Evolutionary conservation across 352 stramenopile species (phyloP), one percentile per base, ranked within the genome.

Genomic region (Globisporangium rhizosaccharum): DNA sequence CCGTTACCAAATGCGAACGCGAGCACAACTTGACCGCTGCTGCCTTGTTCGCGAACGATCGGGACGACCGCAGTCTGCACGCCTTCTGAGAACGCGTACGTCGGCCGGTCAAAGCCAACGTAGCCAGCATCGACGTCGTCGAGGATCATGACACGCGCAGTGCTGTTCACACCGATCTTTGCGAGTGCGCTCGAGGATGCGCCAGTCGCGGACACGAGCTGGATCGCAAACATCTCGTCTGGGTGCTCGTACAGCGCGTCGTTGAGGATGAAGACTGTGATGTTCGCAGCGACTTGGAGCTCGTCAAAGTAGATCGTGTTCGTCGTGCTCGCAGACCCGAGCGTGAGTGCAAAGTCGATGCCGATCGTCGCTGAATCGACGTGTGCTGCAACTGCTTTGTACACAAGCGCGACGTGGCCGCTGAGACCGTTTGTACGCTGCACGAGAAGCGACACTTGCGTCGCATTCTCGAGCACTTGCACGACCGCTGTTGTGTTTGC

Each of bases 101-200:
- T 26, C 2, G 58, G 17, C 4, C 60, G 61, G 0, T 70, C 62
- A 59, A 90, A 88, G 33, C 68, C 72, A 2, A 90, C 51, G 28
- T 71, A 73, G 0, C 81, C 81, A 41, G 81, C 78, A 49, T 88
- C 78, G 0, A 71, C 79, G 55, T 88, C 81, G 48, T 90, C 81
- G 0, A 79, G n/a, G 52, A 90, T 85, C 1, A 65, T 75, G 25
- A 90, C 74, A 1, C 36, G 63, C 17, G 57, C 41, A 0, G 60
- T 53, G 18, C n/a, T 60, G 30, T 73, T 83, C 1, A 14, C 57
- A n/a, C 77, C 77, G 20, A 90, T 62, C 14, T 47, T 73, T 1
- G 75, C 72, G 11, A 46, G 25, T 6, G 41, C 50, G 15, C 14
- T 61, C 8, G 46, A 55, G 3, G 26, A 7, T 15, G 18, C 20